phyloP scores from a whole-genome alignment of 257 asterid genomes.

The Solanum chiquidenum region DNA sequence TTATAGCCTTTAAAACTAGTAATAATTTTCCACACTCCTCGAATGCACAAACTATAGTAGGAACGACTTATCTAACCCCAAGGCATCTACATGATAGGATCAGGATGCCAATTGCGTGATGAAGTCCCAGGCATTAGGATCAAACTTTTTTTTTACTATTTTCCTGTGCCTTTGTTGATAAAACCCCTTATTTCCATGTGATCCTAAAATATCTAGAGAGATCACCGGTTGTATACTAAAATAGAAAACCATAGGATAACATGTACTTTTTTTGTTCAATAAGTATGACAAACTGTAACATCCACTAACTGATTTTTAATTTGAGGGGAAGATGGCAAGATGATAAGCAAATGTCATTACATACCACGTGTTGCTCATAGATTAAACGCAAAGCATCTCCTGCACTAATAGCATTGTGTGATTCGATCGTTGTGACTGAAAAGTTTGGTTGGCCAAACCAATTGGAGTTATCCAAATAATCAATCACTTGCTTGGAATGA shows the following conservation, averaged over 20 bases:
- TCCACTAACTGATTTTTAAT: neutral
- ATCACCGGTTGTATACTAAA: neutral
- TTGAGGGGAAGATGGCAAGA: neutral
- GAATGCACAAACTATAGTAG: neutral
- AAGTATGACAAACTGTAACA: neutral
- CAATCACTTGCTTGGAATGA: slow-evolving; percentile 82
- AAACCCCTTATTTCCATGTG: neutral
- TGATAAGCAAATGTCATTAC: neutral
- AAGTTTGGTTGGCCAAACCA: slow-evolving; percentile 75
- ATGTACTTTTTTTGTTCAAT: neutral
- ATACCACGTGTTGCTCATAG: slow-evolving; percentile 83
- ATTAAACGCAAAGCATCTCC: slow-evolving; percentile 90
- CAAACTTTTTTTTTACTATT: neutral
- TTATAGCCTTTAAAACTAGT: neutral
- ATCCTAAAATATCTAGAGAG: neutral
- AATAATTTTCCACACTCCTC: neutral
- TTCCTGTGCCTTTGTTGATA: neutral
- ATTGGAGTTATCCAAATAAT: slow-evolving; percentile 55
- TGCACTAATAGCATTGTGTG: slow-evolving; percentile 68
- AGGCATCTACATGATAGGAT: neutral
- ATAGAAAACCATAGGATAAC: neutral
- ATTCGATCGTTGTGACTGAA: slow-evolving; percentile 65
- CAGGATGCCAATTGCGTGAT: neutral
- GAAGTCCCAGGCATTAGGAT: neutral
- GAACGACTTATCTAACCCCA: neutral